Conservation (phyloP, 2,329 filamentous ascomycete genomes). For the Aspergillus versicolor region DNA sequence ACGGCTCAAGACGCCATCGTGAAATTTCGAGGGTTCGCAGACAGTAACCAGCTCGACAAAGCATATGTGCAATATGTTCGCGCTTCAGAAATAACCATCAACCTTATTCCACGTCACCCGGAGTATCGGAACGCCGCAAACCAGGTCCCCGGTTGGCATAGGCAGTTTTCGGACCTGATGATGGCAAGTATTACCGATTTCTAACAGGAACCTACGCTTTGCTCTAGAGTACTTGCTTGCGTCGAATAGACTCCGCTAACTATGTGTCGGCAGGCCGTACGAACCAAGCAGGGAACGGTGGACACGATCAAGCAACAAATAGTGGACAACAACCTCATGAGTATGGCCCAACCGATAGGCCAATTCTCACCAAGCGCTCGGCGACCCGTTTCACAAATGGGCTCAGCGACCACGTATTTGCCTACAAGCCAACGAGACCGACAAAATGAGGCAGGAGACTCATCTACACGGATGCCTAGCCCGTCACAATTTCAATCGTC, state of each 20-base stretch:
- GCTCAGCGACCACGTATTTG: constrained; percentile 13
- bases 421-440: constrained; percentile 22
- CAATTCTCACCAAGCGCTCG: constrained; percentile 10
- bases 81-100: constrained; percentile 74
- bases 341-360: constrained; percentile 27
- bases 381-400: constrained; percentile 11
- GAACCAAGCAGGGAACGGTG: constrained; percentile 44
- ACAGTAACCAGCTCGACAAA: constrained; percentile 56
- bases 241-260: constrained; percentile 11
- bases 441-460: constrained; percentile 20
- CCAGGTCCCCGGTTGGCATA: constrained; percentile 51
- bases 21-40: constrained; percentile 31
- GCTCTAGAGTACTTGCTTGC: not conserved
- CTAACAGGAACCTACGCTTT: not conserved
- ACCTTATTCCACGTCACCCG: constrained; percentile 72
- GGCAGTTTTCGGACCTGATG: constrained; percentile 54
- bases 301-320: constrained; percentile 43
- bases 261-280: constrained; percentile 29
- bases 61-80: constrained; percentile 83
- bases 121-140: constrained; percentile 67
- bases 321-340: constrained; percentile 36
- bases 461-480: constrained; percentile 40
- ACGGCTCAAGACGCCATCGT: constrained; percentile 38
- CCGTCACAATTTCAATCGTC: constrained; percentile 36
- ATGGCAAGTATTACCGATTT: constrained; percentile 25